Conservation (phyloP, 805 yeast genomes). For the Candida alai region DNA sequence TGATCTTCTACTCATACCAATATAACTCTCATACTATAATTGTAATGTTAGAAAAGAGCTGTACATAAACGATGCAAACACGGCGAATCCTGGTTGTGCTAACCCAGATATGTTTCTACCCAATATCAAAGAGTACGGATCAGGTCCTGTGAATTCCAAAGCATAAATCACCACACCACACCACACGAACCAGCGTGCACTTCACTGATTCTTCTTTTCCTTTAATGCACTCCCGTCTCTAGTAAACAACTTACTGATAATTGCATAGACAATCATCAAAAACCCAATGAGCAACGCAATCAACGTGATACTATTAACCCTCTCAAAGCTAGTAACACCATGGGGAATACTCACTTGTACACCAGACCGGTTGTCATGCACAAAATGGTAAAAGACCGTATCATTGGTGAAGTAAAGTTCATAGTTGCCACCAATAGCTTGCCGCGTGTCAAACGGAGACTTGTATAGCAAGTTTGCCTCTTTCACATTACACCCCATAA, state of each 20-base stretch:
- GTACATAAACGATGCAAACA: no score
- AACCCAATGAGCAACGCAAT: conserved; percentile 9
- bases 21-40: no score
- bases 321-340: conserved; percentile 9
- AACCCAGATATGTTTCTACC: no score
- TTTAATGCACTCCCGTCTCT: neutral
- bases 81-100: no score
- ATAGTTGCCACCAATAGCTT: conserved; percentile 24
- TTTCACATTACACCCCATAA: conserved; percentile 35
- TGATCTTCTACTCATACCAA: no score
- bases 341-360: conserved; percentile 8
- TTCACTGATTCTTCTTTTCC: conserved; percentile 7
- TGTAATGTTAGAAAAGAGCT: no score
- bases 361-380: neutral
- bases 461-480: conserved; percentile 23
- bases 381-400: conserved; percentile 35
- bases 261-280: conserved; percentile 3
- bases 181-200: no score
- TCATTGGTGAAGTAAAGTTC: conserved; percentile 36
- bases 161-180: no score
- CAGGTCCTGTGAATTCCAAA: no score
- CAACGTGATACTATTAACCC: conserved; percentile 9
- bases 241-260: conserved; percentile 5
- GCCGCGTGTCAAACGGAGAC: conserved; percentile 35
- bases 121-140: no score